Evolutionary conservation across 805 yeast genomes (phyloP), one percentile per base, ranked within the genome.

Genomic region (Yarrowia sp.): DNA sequence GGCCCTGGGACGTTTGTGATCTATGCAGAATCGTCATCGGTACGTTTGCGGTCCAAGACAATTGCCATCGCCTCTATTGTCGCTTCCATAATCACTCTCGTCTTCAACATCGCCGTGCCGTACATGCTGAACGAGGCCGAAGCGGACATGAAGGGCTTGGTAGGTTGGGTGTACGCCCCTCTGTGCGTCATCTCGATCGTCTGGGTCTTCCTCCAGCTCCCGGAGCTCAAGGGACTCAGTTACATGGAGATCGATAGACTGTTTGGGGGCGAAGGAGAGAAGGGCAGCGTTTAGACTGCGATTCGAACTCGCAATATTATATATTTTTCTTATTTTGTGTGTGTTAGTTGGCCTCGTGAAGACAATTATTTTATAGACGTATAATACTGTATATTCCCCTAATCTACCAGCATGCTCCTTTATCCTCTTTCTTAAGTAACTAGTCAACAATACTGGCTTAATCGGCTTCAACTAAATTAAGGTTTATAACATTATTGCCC

Each of bases 201-300:
- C 39, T 81, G 83, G 82, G 72, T 76, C 39, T 78, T 72, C 70
- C 78, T 81, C 70, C 78, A 80, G 51, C 73, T 84, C 55, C 88
- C 89, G 8, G 89, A 85, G 69, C 81, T 87, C 25, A 76, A 76
- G 65, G 80, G 78, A 55, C 77, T 85, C 69, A 82, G 87, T 0
- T 83, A 76, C 68, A 86, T 83, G 55, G 88, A 85, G 68, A 73
- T 84, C 68, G 88, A 84, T 71, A 72, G 75, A 59, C 72, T 85
- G 74, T 85, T 84, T 72, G 27, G 25, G 29, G 44, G 44, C 6
- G n/a, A n/a, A n/a, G 36, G 18, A 7, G 29, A 27, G 29, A 27
- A 27, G 29, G 29, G 29, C 10, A 2, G 3, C 10, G 35, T 31
- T 31, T 31, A 31, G 33, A n/a, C n/a, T n/a, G n/a, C n/a, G n/a